Conservation (phyloP, 1,139 yeast genomes). For the Pichia sp. region DNA sequence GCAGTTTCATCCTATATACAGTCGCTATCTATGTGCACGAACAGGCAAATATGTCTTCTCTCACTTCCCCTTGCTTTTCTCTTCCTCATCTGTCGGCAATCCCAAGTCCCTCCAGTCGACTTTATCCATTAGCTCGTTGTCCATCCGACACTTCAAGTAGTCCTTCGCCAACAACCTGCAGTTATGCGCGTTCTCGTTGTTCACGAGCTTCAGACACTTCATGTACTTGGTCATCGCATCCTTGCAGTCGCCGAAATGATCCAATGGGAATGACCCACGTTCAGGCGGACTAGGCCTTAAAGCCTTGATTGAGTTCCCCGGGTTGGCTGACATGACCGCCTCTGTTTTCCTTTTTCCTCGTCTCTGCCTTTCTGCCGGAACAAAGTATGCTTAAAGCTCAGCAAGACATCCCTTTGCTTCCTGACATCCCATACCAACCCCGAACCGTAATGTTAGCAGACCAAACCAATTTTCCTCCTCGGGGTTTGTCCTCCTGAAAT, state of each 20-base stretch:
- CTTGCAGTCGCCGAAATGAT: conserved; percentile 75
- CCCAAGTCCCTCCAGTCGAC: conserved; percentile 80
- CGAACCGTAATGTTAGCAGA: no score
- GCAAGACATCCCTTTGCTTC: no score
- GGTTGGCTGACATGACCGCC: conserved; percentile 32
- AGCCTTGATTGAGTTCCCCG: conserved; percentile 43
- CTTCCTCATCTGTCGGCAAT: conserved; percentile 56
- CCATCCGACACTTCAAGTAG: conserved; percentile 87
- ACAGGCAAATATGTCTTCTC: no score
- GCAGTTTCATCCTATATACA: no score
- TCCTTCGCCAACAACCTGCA: conserved; percentile 79
- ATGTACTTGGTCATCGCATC: conserved; percentile 70
- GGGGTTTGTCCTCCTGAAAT: not conserved
- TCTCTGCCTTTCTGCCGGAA: no score
- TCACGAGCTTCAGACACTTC: conserved; percentile 70
- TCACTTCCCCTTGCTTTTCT: not conserved
- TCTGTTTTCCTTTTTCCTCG: no score
- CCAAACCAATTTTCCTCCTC: not conserved
- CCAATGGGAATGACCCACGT: conserved; percentile 92
- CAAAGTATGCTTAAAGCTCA: no score
- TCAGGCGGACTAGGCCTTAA: conserved; percentile 93
- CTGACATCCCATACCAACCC: no score
- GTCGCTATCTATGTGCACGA: not conserved
- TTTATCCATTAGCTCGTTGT: conserved; percentile 75
- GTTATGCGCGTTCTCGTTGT: conserved; percentile 82